Evolutionary conservation across 73 alveolate species (phyloP).

Genomic region (Loxodes magnus): DNA sequence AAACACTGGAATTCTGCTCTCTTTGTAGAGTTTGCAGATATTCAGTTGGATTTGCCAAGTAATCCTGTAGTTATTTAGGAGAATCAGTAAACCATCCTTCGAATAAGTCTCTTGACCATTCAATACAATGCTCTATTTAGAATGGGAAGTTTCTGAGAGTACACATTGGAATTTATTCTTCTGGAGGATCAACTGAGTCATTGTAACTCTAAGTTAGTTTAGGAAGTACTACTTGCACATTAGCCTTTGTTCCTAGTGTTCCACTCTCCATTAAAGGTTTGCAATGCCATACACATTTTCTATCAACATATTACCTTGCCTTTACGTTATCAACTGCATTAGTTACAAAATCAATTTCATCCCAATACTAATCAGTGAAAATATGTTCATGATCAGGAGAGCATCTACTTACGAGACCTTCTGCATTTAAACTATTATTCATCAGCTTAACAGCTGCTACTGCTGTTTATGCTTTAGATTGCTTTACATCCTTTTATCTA

Average conservation of each 20-base stretch:
- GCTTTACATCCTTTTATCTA: conserved; percentile 84
- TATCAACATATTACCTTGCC: conserved; percentile 86
- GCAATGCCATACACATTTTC: conserved; percentile 82
- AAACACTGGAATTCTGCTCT: conserved; percentile 49
- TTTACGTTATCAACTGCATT: conserved; percentile 93
- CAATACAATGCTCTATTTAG: conserved; percentile 89
- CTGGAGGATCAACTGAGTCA: conserved; percentile 92
- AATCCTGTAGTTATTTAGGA: conserved; percentile 18
- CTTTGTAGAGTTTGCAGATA: conserved; percentile 38
- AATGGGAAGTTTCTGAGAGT: conserved; percentile 93
- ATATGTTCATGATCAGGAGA: conserved; percentile 77
- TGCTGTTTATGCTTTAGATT: conserved; percentile 85
- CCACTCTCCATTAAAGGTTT: conserved; percentile 90
- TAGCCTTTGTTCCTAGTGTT: conserved; percentile 89
- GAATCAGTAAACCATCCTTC: conserved; percentile 80
- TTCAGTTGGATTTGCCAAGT: conserved; percentile 61
- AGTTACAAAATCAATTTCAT: conserved; percentile 62
- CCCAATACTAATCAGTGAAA: conserved; percentile 91
- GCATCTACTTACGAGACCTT: conserved; percentile 55
- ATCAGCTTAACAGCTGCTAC: conserved; percentile 58
- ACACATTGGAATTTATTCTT: conserved; percentile 87
- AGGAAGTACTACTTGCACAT: conserved; percentile 82
- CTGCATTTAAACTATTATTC: conserved; percentile 68
- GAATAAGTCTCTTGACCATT: conserved; percentile 93
- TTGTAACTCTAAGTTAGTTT: conserved; percentile 78